Evolutionary conservation across 345 rosid species (phyloP), one percentile per base, ranked within the genome.

Genomic region (Trapa bicornis): DNA sequence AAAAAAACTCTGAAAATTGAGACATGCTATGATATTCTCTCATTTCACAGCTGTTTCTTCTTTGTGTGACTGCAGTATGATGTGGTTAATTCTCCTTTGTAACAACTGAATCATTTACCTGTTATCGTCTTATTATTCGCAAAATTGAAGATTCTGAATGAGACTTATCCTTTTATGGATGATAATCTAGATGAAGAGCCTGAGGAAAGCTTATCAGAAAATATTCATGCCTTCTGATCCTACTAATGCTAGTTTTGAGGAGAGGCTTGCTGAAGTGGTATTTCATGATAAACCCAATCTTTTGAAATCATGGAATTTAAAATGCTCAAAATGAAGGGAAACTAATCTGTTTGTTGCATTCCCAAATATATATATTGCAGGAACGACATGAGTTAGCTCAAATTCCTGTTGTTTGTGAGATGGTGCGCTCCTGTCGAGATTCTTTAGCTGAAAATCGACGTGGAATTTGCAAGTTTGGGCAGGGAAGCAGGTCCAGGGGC

Each of bases 381-480:
- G 95, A 83, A 71, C 72, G 75, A 6, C 75, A 80, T 75, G 76
- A 75, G 73, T 80, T 88, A 81, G 69, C 83, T 61, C 66, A 71
- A 53, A 69, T 79, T 67, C 78, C 94, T 71, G 77, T 77, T 47
- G 91, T 94, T 38, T 39, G 48, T 37, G 80, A 84, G 53, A 83
- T 91, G 96, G 67, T 91, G 68, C 91, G 75, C 73, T 94, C 96
- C 64, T 80, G 91, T 65, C 87, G 86, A 56, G 88, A 78, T 79
- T 89, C 95, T 64, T 87, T 83, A 67, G 62, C 81, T 35, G 86
- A 77, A 83, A 80, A 78, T 75, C 95, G 92, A 2, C 89, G 95
- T 61, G 97, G 97, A 67, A 84, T 89, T 74, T 89, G 96, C 88
- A 94, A 84, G 78, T 85, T 80, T 73, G 86, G 95, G 68, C 83